These are phyloP conservation scores for Vigna trinervia DNA, from an alignment of 306 rosid genomes.

Conservation along the genomic window DNA sequence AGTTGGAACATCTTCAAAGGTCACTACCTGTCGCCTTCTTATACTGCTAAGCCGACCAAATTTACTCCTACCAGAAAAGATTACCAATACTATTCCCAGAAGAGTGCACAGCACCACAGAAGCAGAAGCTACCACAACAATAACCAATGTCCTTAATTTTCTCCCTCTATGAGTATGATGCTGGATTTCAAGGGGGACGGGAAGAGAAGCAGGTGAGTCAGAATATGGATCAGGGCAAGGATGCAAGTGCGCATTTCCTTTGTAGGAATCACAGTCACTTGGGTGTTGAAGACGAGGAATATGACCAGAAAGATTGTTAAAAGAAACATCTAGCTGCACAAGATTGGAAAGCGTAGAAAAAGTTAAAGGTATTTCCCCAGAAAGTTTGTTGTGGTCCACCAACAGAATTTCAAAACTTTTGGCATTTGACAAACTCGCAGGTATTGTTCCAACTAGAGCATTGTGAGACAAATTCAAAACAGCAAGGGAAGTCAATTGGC, in stretches of 20 bases:
- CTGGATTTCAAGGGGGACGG: conserved; percentile 48
- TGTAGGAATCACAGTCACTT: conserved; percentile 49
- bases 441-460: conserved; percentile 51
- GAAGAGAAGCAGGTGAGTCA: conserved; percentile 41
- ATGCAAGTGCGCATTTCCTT: conserved; percentile 54
- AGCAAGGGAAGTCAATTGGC: conserved; percentile 52
- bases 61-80: conserved; percentile 50
- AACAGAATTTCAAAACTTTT: conserved; percentile 51
- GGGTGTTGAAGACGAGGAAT: conserved; percentile 57
- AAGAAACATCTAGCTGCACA: conserved; percentile 56
- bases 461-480: conserved; percentile 58
- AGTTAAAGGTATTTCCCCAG: conserved; percentile 53
- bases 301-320: conserved; percentile 65
- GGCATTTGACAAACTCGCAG: conserved; percentile 51
- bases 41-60: conserved; percentile 47
- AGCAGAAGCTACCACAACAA: conserved; percentile 44
- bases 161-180: conserved; percentile 16
- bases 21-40: conserved; percentile 57
- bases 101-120: conserved; percentile 42
- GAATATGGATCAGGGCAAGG: conserved; percentile 59
- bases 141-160: conserved; percentile 45
- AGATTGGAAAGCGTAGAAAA: conserved; percentile 53
- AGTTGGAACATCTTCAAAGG: conserved; percentile 57
- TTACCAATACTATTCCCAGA: conserved; percentile 40
- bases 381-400: conserved; percentile 58